Evolutionary conservation across 805 yeast species (phyloP).

Genomic region (Candida boleticola): DNA sequence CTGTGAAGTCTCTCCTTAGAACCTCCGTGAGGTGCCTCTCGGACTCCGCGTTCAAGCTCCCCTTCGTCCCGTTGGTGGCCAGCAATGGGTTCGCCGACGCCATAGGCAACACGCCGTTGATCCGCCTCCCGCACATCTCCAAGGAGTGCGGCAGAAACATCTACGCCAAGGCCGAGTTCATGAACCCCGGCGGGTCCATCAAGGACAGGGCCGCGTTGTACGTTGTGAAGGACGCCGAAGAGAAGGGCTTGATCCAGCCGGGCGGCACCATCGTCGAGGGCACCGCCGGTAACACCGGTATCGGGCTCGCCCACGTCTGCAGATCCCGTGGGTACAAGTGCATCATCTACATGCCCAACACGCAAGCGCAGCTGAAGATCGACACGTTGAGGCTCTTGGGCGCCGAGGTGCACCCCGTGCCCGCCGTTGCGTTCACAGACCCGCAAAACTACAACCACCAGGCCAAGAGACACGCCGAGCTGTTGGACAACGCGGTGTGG

Average conservation of each 20-base stretch:
- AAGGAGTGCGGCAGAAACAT: constrained; percentile 37
- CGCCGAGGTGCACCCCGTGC: constrained; percentile 85
- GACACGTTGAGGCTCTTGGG: constrained; percentile 74
- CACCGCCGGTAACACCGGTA: constrained; percentile 96
- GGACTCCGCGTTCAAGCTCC: constrained; percentile 21
- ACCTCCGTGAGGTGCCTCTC: not conserved
- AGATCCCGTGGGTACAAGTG: constrained; percentile 81
- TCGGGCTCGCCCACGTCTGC: constrained; percentile 80
- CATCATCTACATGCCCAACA: constrained; percentile 88
- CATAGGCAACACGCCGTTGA: constrained; percentile 89
- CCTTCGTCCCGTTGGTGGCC: constrained; percentile 65
- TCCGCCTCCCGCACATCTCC: constrained; percentile 34
- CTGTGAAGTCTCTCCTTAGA: not conserved
- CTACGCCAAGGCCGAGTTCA: constrained; percentile 87
- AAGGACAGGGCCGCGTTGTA: constrained; percentile 87
- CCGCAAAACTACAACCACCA: constrained; percentile 86
- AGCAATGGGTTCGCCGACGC: constrained; percentile 74
- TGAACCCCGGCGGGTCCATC: constrained; percentile 93
- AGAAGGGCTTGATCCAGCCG: constrained; percentile 56
- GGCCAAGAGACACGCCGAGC: constrained; percentile 81
- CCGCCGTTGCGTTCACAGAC: constrained; percentile 78
- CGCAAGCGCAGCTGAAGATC: constrained; percentile 79
- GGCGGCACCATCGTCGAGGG: constrained; percentile 93
- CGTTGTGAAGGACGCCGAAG: constrained; percentile 76
- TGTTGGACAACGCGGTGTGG: constrained; percentile 79